Base-by-base conservation (phyloP, 2,329 filamentous ascomycete genomes). In the Verticillium tricorpus region DNA sequence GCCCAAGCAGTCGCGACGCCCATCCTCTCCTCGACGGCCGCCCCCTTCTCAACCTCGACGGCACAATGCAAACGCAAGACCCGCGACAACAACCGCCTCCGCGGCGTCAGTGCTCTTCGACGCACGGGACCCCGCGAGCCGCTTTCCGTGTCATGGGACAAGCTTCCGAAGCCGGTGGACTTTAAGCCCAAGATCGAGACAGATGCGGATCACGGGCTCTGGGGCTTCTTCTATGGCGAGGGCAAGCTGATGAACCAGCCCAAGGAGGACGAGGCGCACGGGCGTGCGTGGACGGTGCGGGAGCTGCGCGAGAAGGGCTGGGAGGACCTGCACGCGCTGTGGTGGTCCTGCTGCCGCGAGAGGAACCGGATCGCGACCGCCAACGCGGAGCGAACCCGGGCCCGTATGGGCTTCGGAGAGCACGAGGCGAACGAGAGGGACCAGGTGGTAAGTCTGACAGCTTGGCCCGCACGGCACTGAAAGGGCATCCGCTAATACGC, bases 331-430 rank as follows among this genome's bases (percentile, higher is more conserved):
- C 93, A 98, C 76, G 81, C 83, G 64, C 82, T 99, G 71, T 99
- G 94, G 93, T 99, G 93, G 92, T 85, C 93, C 61, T 98, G 95
- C 74, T 85, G 90, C 63, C 93, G 91, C 78, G 95, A 99, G 79
- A 83, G 91, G 70, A 99, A 99, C 77, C 86, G 91, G 68, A 86
- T 98, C 68, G 83, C 87, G n/a, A 98, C 96, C 34, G 88, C 89
- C 67, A 82, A 82, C 60, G 76, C 82, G 62, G 92, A 96, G 79
- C 83, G 91, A 69, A 72, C 79, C 34, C 84, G 89, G 67, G 72
- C 90, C 61, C 81, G 89, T 66, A 82, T 91, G 57, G 87, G 89
- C 32, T 95, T 90, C 70, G 94, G 94, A 67, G 84, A 88, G 31
- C 80, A 79, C 55, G 91, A 96, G 78, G 80, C 84, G 54, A 77